Evolutionary conservation across 305 asterid genomes (phyloP).

Genomic region (Fraxinus floribunda): DNA sequence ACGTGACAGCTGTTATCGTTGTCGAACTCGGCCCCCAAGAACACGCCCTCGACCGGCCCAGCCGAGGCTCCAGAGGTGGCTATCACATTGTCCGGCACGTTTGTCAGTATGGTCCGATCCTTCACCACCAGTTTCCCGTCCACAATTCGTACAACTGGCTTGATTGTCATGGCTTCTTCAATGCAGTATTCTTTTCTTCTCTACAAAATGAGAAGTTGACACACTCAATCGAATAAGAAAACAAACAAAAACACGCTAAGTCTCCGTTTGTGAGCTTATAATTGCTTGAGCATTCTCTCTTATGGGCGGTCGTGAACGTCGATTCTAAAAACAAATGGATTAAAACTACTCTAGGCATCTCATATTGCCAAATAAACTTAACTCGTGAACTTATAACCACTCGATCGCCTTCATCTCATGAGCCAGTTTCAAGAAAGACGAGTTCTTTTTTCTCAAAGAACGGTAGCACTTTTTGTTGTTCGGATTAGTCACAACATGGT

Average conservation of each 20-base stretch:
- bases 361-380: not conserved
- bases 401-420: not conserved
- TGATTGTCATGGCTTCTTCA: constrained; percentile 59
- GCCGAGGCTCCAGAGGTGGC: constrained; percentile 55
- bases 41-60: constrained; percentile 67
- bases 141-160: constrained; percentile 52
- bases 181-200: constrained; percentile 14
- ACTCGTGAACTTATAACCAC: too few relatives aligned
- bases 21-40: constrained; percentile 69
- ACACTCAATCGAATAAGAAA: not conserved
- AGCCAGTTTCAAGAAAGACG: not conserved
- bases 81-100: constrained; percentile 68
- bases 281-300: not conserved
- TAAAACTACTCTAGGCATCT: not conserved
- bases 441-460: not conserved
- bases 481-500: not conserved
- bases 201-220: constrained; percentile 19
- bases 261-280: not conserved
- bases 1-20: constrained; percentile 64
- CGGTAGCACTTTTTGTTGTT: not conserved
- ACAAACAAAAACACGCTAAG: not conserved
- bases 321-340: not conserved
- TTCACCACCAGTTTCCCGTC: constrained; percentile 67
- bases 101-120: constrained; percentile 50
- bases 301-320: not conserved